Evolutionary conservation across 2,329 filamentous ascomycete species (phyloP).

Genomic region (Hypoxylon sp.): DNA sequence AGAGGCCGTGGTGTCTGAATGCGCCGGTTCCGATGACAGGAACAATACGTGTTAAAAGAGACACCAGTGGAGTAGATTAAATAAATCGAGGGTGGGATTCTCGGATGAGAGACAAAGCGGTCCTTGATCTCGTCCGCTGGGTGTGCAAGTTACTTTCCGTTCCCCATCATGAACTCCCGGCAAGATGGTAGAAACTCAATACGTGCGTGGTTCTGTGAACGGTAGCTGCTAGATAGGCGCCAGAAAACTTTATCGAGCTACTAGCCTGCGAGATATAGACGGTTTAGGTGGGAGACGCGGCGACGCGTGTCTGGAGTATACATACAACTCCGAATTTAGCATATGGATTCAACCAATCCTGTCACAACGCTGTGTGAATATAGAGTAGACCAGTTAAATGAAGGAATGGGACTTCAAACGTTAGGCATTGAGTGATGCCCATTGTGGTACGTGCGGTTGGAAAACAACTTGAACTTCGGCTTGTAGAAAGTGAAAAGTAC

Average conservation of each 20-base stretch:
- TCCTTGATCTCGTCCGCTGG: conserved; percentile 19
- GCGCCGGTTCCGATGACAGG: conserved; percentile 21
- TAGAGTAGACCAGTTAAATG: conserved; percentile 25
- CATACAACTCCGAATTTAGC: conserved; percentile 16
- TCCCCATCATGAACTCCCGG: conserved; percentile 23
- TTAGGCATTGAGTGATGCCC: conserved; percentile 20
- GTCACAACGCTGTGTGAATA: conserved; percentile 17
- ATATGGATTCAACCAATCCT: conserved; percentile 18
- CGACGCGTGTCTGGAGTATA: conserved; percentile 30
- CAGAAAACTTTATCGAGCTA: conserved; percentile 23
- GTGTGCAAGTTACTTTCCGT: conserved; percentile 26
- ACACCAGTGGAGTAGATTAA: conserved; percentile 34
- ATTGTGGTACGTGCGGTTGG: conserved; percentile 28
- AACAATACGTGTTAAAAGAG: conserved; percentile 24
- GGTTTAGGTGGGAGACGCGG: conserved; percentile 32
- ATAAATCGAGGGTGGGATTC: conserved; percentile 29
- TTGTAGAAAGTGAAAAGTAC: conserved; percentile 10
- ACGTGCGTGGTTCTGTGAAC: conserved; percentile 20
- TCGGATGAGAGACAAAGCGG: conserved; percentile 22
- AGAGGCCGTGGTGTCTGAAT: conserved; percentile 25
- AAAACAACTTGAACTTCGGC: conserved; percentile 21
- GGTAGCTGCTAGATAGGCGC: conserved; percentile 21
- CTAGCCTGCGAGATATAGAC: conserved; percentile 20
- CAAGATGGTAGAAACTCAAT: conserved; percentile 27
- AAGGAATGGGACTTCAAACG: conserved; percentile 18